A percentile compares a stretch with the other conserved stretches of the same genome.
These are phyloP conservation scores for Metschnikowia baotianmanensis DNA, from an alignment of 805 yeast species.

Conservation along the genomic window DNA sequence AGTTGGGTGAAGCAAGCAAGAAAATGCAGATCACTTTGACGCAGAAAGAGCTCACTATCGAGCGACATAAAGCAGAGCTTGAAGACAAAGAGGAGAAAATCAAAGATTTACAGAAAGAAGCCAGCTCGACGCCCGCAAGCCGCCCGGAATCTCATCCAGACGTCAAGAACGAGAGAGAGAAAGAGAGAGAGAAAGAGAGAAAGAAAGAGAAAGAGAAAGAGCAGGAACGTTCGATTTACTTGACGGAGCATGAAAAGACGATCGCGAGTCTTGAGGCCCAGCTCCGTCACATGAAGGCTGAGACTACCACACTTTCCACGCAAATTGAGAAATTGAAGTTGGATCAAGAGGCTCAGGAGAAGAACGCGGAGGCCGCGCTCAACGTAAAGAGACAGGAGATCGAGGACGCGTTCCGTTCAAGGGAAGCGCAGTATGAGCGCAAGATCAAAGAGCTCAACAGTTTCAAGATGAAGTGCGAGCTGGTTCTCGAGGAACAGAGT, in stretches of 20 bases:
- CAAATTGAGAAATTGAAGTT: conserved; percentile 3
- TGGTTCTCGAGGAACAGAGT: conserved; percentile 37
- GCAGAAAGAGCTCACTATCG: conserved; percentile 23
- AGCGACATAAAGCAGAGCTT: conserved; percentile 16
- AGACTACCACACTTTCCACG: conserved; percentile 2
- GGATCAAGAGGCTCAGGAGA: conserved; percentile 17
- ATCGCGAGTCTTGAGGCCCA: background rate
- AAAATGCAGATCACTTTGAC: background rate
- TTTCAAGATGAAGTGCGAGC: conserved; percentile 32
- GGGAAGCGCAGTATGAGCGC: conserved; percentile 30
- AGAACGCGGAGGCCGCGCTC: conserved; percentile 24
- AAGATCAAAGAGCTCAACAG: conserved; percentile 34
- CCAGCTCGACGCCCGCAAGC: too few relatives aligned
- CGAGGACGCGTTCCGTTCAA: conserved; percentile 24
- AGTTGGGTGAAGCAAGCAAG: background rate
- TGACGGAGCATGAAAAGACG: conserved; percentile 1
- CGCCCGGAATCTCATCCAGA: too few relatives aligned
- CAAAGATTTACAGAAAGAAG: background rate
- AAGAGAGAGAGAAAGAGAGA: too few relatives aligned
- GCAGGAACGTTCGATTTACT: background rate
- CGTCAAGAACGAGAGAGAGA: too few relatives aligned
- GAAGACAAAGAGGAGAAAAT: conserved; percentile 10
- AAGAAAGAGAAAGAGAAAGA: background rate
- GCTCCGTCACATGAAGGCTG: background rate
- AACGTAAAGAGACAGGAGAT: conserved; percentile 26